These are phyloP conservation scores for Daucus carota DNA, from an alignment of 129 eudicot genomes.

Conservation along the genomic window DNA sequence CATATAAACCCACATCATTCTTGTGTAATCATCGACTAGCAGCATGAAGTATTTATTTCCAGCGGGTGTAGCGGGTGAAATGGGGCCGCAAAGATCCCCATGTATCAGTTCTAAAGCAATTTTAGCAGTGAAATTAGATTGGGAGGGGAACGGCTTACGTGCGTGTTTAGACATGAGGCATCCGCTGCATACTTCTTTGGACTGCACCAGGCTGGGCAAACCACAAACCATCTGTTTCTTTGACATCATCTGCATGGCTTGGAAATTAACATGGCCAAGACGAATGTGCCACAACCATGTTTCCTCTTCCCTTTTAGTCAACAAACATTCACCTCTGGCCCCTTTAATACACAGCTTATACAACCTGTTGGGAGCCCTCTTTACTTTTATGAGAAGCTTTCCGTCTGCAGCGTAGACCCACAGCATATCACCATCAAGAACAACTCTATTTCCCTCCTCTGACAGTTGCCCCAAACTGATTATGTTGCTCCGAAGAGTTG, in stretches of 20 bases:
- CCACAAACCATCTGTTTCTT: too few relatives aligned
- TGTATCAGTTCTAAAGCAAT: too few relatives aligned
- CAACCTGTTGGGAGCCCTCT: neutral
- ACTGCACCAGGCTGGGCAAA: too few relatives aligned
- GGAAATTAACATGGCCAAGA: neutral
- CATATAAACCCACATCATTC: too few relatives aligned
- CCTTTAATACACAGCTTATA: neutral
- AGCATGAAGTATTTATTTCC: too few relatives aligned
- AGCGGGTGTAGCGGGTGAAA: too few relatives aligned
- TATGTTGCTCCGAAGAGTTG: neutral
- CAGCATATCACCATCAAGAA: neutral
- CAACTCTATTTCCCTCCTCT: neutral
- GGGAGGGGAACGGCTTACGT: too few relatives aligned
- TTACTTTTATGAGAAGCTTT: neutral
- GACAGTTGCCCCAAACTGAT: neutral
- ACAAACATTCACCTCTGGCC: neutral
- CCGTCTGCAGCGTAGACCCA: neutral
- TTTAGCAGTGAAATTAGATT: too few relatives aligned
- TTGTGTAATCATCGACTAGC: too few relatives aligned
- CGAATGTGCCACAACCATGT: neutral
- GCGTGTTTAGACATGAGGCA: too few relatives aligned
- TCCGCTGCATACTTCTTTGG: too few relatives aligned
- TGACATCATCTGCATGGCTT: neutral
- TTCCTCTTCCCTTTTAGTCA: neutral
- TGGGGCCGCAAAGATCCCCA: too few relatives aligned